Base-by-base conservation (phyloP, 1,284 basidiomycete species). In the Ustilago shanxiensis region DNA sequence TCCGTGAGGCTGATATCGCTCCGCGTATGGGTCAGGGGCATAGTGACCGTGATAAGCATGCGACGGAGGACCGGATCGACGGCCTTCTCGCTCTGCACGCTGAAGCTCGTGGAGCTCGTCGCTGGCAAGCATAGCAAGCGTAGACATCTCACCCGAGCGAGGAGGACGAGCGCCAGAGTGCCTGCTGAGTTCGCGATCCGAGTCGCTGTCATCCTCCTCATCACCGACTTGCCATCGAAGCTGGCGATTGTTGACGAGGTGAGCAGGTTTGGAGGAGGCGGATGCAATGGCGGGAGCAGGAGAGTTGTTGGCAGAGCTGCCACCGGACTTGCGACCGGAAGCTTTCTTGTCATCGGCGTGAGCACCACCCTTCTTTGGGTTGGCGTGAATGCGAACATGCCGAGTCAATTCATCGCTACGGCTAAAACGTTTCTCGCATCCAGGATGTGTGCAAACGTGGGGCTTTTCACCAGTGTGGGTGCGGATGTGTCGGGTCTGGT, bases 381-480 rank as follows among this genome's bases (percentile, higher is more conserved):
- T 88, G 50, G 88, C 91, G 87, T 99, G 96, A 81, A 98, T 99
- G 63, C 96, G 91, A 0, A 94, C 92, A 84, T 99, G 96, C 65
- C 96, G 90, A 24, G 96, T 99, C 79, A 99, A 90, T 87, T 99
- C 96, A 88, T 99, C 96, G 20, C 94, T 95, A 73, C 96, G 92
- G 33, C 94, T 96, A 87, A 99, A 99, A 29, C 95, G 93, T 87
- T 98, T 99, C 87, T 98, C 95, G 89, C 96, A 99, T n/a, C 92
- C 91, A 0, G 94, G 92, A 86, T 93, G 94, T 0, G 91, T 93
- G 89, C 96, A 99, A 35, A 91, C 90, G 85, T 98, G 98, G 1
- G 96, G 96, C 85, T 97, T 98, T 87, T 98, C 96, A 80, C 96
- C 96, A 0, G 96, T 99, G 87, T 99, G 96, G 0, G 95, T 99